A percentile compares a stretch with the other conserved stretches of the same genome.
Conservation (phyloP, 176 grass and related monocot species). For the Eremochloa ophiuroides region DNA sequence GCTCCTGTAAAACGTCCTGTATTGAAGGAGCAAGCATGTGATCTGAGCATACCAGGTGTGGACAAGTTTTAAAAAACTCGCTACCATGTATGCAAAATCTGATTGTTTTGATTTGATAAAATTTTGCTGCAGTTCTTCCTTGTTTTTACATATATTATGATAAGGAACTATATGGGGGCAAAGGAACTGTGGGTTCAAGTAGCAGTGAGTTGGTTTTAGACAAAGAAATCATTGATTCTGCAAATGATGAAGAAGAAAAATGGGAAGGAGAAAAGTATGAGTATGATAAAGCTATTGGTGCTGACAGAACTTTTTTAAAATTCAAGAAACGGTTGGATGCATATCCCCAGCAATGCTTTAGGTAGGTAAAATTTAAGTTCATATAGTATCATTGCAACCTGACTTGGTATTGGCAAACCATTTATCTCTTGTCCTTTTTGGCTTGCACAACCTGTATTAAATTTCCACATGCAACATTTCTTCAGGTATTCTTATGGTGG, state of each 20-base stretch:
- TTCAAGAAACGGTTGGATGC: constrained; percentile 94
- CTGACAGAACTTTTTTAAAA: constrained; percentile 81
- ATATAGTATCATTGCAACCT: background rate
- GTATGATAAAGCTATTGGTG: constrained; percentile 77
- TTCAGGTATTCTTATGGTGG: constrained; percentile 78
- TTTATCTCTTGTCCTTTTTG: background rate
- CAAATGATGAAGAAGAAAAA: constrained; percentile 58
- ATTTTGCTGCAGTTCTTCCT: constrained; percentile 62
- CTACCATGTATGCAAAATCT: background rate
- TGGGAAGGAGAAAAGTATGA: constrained; percentile 94
- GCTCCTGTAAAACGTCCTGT: constrained; percentile 19
- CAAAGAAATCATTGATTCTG: constrained; percentile 33
- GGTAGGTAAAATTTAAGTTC: constrained; percentile 38
- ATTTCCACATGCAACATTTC: constrained; percentile 9
- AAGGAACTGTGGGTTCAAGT: constrained; percentile 28
- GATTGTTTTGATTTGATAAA: background rate
- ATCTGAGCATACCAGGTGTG: constrained; percentile 47
- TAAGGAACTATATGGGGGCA: constrained; percentile 28
- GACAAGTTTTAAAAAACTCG: background rate
- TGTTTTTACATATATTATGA: constrained; percentile 91
- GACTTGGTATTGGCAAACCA: background rate
- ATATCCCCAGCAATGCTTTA: constrained; percentile 82
- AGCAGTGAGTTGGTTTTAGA: constrained; percentile 29
- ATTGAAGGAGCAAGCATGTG: constrained; percentile 35
- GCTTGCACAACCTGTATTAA: background rate